Evolutionary conservation across 768 basidiomycete species (phyloP).

Genomic region (Hygrophorus pudorinus): DNA sequence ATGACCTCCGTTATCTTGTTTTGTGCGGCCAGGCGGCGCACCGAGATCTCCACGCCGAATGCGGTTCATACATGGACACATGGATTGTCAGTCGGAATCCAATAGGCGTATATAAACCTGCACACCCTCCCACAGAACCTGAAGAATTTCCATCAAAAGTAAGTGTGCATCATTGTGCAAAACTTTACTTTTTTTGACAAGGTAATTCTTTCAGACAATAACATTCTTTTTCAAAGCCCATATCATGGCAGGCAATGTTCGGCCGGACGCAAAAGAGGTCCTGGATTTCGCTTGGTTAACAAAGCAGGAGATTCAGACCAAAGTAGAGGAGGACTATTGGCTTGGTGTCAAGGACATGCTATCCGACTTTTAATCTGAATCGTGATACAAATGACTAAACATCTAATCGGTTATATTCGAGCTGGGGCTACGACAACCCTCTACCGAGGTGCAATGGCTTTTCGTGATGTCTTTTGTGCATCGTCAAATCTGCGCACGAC

Average conservation of each 20-base stretch:
- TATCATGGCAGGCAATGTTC: slow-evolving; percentile 81
- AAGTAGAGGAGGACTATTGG: slow-evolving; percentile 70
- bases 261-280: slow-evolving; percentile 41
- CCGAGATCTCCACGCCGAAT: slow-evolving; percentile 57
- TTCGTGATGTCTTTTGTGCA: slow-evolving; percentile 58
- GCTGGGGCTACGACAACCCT: no score
- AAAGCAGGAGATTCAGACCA: slow-evolving; percentile 75
- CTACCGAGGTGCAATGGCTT: slow-evolving; percentile 37
- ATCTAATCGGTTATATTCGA: no score
- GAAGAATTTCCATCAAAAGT: slow-evolving; percentile 27
- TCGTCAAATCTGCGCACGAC: slow-evolving; percentile 89
- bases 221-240: slow-evolving; percentile 94
- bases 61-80: slow-evolving; percentile 79
- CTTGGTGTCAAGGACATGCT: slow-evolving; percentile 67
- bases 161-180: slow-evolving; percentile 8
- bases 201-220: slow-evolving; percentile 36
- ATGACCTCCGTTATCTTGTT: not conserved
- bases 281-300: slow-evolving; percentile 90
- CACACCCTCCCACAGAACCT: slow-evolving; percentile 19
- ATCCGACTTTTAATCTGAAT: slow-evolving; percentile 45
- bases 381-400: no score
- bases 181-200: not conserved
- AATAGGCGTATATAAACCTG: slow-evolving; percentile 64
- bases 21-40: slow-evolving; percentile 54
- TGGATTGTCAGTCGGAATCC: slow-evolving; percentile 93